phyloP scores from a whole-genome alignment of 2,329 filamentous ascomycete species.

The Aspergillus quadricinctus region DNA sequence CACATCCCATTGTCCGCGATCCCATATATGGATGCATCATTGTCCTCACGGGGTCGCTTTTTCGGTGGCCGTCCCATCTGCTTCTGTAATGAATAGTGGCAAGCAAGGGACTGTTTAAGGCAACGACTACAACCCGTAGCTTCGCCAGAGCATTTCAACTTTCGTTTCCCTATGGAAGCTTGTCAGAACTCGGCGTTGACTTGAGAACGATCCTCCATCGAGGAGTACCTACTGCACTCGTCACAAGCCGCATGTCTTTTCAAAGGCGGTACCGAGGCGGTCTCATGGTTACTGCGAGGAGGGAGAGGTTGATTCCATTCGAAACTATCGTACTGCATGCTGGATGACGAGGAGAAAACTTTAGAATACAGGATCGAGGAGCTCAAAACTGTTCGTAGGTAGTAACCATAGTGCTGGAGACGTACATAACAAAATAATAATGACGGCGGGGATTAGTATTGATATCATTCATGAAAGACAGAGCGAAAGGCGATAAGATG shows the following conservation, averaged over 20 bases:
- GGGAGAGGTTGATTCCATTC: slow-evolving; percentile 9
- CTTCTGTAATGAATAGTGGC: slow-evolving; percentile 46
- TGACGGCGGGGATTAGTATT: neutral
- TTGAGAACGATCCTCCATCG: neutral
- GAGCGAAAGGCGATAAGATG: slow-evolving; percentile 20
- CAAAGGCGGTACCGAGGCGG: slow-evolving; percentile 17
- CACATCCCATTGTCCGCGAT: slow-evolving; percentile 17
- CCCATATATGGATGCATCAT: slow-evolving; percentile 14
- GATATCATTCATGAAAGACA: slow-evolving; percentile 3
- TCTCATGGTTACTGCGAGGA: slow-evolving; percentile 3
- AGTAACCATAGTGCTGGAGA: neutral
- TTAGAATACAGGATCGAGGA: neutral
- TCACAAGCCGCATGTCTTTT: slow-evolving; percentile 47
- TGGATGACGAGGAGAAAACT: neutral
- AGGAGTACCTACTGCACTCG: slow-evolving; percentile 42
- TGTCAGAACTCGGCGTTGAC: slow-evolving; percentile 11
- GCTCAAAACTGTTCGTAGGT: neutral
- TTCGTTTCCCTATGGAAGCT: slow-evolving; percentile 38
- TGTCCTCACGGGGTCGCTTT: slow-evolving; percentile 32
- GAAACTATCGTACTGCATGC: slow-evolving; percentile 9
- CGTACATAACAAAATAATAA: neutral
- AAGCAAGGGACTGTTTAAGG: slow-evolving; percentile 37
- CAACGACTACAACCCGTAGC: slow-evolving; percentile 41
- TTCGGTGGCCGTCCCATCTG: slow-evolving; percentile 47
- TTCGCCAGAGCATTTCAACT: slow-evolving; percentile 47